Percentiles rank a stretch among this genome's conserved stretches.
Conservation (phyloP, 139 green algal species). For the Chlamydomonas schloesseri region DNA sequence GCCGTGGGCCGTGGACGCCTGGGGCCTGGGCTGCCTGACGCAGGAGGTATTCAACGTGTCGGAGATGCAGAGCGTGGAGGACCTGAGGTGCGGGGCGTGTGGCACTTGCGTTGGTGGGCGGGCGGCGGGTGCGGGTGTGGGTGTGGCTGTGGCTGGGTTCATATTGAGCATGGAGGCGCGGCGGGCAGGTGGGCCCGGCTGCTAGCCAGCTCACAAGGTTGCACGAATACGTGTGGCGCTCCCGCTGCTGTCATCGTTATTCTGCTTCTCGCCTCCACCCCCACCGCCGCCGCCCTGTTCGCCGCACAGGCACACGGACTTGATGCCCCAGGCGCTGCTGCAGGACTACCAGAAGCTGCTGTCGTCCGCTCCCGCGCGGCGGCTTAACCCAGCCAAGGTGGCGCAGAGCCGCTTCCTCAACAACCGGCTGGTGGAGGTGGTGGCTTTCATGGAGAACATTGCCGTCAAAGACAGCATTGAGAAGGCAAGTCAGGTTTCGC, state of each 20-base stretch:
- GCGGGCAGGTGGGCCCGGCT: no score
- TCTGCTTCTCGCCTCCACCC: no score
- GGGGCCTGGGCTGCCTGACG: conserved; percentile 97
- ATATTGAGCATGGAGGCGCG: no score
- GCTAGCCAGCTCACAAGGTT: no score
- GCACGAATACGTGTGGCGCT: no score
- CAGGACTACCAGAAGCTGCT: conserved; percentile 95
- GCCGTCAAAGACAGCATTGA: conserved; percentile 83
- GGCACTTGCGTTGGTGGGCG: not conserved
- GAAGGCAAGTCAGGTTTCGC: conserved; percentile 72
- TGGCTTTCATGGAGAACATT: conserved; percentile 96
- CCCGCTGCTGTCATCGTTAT: no score
- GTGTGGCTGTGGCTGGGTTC: no score
- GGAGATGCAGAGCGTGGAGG: conserved; percentile 56
- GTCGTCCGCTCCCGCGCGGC: conserved; percentile 67
- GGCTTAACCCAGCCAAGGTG: conserved; percentile 91
- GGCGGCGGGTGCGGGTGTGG: no score
- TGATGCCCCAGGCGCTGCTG: conserved; percentile 85
- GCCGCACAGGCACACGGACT: conserved; percentile 67
- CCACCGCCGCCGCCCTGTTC: no score
- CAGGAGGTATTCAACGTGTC: conserved; percentile 82
- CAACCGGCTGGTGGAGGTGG: conserved; percentile 92
- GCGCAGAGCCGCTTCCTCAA: conserved; percentile 86
- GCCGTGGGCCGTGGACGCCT: conserved; percentile 95
- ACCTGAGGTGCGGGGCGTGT: conserved; percentile 40